A percentile compares a stretch with the other conserved stretches of the same genome.
phyloP scores from a whole-genome alignment of 2,329 filamentous ascomycete genomes.

The Juglanconis sp. region DNA sequence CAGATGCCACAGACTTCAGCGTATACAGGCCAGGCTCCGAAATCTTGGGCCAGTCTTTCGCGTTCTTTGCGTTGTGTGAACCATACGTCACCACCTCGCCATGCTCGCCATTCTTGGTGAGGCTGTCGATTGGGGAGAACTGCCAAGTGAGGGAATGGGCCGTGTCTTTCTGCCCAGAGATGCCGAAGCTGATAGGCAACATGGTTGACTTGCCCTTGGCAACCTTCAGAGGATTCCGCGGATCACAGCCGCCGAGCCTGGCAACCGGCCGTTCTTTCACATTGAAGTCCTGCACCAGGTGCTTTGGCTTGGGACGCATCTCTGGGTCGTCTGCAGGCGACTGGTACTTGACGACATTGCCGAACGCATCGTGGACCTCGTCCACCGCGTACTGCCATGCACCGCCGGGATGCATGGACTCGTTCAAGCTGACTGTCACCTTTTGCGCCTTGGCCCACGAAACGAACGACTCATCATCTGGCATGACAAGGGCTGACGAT shows the following conservation, averaged over 20 bases:
- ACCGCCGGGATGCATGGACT: slow-evolving; percentile 76
- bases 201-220: slow-evolving; percentile 67
- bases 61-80: slow-evolving; percentile 58
- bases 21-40: slow-evolving; percentile 82
- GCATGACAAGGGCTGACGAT: slow-evolving; percentile 54
- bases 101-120: slow-evolving; percentile 69
- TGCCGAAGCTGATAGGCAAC: slow-evolving; percentile 69
- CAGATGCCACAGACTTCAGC: slow-evolving; percentile 73
- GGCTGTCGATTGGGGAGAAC: slow-evolving; percentile 71
- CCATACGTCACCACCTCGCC: slow-evolving; percentile 56
- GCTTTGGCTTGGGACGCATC: slow-evolving; percentile 54
- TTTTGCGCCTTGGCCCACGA: slow-evolving; percentile 77
- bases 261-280: slow-evolving; percentile 84
- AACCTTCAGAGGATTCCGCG: slow-evolving; percentile 76
- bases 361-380: slow-evolving; percentile 86
- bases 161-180: slow-evolving; percentile 56
- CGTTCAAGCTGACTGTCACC: slow-evolving; percentile 81
- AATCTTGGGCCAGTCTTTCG: slow-evolving; percentile 64
- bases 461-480: slow-evolving; percentile 59
- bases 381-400: slow-evolving; percentile 88
- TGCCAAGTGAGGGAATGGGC: slow-evolving; percentile 75
- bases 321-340: slow-evolving; percentile 66
- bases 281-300: slow-evolving; percentile 72
- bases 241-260: slow-evolving; percentile 70
- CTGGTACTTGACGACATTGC: slow-evolving; percentile 78